These are phyloP conservation scores for Daphne laureola DNA, from an alignment of 441 rosid genomes.

Conservation along the genomic window DNA sequence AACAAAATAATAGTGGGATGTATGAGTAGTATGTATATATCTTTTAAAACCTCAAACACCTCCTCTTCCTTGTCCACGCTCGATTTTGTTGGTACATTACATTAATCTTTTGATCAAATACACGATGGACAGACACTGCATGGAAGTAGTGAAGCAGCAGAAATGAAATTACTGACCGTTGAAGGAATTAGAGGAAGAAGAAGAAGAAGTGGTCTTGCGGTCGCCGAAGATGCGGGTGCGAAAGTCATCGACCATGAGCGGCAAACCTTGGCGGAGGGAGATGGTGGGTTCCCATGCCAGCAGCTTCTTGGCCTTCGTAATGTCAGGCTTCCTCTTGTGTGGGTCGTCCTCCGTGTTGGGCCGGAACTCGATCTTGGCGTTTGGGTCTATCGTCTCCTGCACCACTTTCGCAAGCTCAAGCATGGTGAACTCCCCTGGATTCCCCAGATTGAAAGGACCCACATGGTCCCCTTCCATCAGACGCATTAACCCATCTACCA, in stretches of 20 bases:
- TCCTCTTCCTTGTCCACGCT: too few relatives aligned
- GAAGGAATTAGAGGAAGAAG: too few relatives aligned
- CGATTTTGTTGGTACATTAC: too few relatives aligned
- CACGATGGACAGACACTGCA: too few relatives aligned
- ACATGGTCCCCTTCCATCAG: conserved; percentile 80
- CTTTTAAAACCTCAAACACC: too few relatives aligned
- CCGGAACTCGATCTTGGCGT: conserved; percentile 68
- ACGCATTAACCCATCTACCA: conserved; percentile 77
- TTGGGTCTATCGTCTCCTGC: conserved; percentile 70
- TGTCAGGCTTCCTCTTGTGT: conserved; percentile 79
- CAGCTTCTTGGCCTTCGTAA: conserved; percentile 59
- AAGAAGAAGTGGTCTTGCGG: conserved; percentile 35
- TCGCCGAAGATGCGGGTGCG: conserved; percentile 62
- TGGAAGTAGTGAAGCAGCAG: too few relatives aligned
- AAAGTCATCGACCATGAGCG: conserved; percentile 71
- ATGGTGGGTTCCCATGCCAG: conserved; percentile 72
- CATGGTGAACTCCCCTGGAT: conserved; percentile 58
- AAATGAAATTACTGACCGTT: too few relatives aligned
- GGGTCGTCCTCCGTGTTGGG: conserved; percentile 88
- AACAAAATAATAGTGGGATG: too few relatives aligned
- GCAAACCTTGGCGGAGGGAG: conserved; percentile 63
- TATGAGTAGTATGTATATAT: too few relatives aligned
- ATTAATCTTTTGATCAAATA: too few relatives aligned
- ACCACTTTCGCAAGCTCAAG: conserved; percentile 85
- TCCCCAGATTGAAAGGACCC: conserved; percentile 68